These are phyloP conservation scores for Botrytis elliptica DNA, from an alignment of 2,329 filamentous ascomycete species.

Conservation along the genomic window DNA sequence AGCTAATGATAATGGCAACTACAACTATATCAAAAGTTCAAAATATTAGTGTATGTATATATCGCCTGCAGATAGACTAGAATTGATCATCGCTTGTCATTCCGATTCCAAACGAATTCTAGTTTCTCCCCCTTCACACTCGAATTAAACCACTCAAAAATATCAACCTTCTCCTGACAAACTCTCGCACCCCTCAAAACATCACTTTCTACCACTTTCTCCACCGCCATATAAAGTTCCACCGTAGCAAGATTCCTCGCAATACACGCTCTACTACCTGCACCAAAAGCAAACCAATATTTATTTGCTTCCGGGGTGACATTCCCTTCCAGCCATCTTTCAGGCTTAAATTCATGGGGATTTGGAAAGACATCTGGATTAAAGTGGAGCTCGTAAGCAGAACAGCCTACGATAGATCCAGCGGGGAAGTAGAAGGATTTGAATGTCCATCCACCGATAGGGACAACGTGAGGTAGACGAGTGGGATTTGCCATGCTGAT, in stretches of 20 bases:
- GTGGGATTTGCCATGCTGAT: slow-evolving; percentile 53
- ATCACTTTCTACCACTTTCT: slow-evolving; percentile 45
- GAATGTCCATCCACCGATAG: slow-evolving; percentile 35
- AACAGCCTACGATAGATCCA: slow-evolving; percentile 47
- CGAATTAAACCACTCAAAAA: slow-evolving; percentile 57
- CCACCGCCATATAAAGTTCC: slow-evolving; percentile 46
- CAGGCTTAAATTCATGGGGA: slow-evolving; percentile 46
- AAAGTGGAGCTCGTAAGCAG: slow-evolving; percentile 48
- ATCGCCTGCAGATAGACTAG: no score
- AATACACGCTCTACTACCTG: slow-evolving; percentile 50
- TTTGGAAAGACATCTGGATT: slow-evolving; percentile 46
- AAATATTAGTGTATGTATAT: background rate
- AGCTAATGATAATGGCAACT: background rate
- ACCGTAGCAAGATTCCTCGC: slow-evolving; percentile 48
- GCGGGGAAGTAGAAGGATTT: slow-evolving; percentile 42
- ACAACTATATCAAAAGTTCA: background rate
- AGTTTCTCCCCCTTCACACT: slow-evolving; percentile 51
- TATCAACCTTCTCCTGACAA: slow-evolving; percentile 46
- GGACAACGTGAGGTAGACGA: slow-evolving; percentile 49
- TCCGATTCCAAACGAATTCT: slow-evolving; percentile 38
- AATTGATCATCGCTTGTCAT: no score
- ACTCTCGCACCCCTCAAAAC: slow-evolving; percentile 46
- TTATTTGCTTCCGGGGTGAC: slow-evolving; percentile 43
- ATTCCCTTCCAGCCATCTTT: slow-evolving; percentile 46
- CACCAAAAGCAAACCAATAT: slow-evolving; percentile 50